phyloP scores from a whole-genome alignment of 108 stramenopile genomes.

The Nitzschia palea region DNA sequence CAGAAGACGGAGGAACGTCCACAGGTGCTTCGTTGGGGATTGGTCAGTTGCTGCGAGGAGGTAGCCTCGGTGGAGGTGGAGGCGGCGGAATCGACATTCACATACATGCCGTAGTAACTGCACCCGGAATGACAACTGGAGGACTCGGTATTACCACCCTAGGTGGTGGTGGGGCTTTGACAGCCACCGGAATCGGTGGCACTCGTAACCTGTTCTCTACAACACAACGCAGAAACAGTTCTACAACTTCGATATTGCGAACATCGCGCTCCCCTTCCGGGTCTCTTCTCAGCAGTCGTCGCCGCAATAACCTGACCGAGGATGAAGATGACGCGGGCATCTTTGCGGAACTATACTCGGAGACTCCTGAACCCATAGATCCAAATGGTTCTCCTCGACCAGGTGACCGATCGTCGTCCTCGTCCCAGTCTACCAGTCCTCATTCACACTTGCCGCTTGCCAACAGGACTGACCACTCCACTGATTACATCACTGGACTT shows the following conservation, averaged over 20 bases:
- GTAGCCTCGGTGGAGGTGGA: conserved; percentile 25
- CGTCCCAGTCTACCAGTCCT: not conserved
- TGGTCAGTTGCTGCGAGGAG: conserved; percentile 37
- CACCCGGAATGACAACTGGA: conserved; percentile 46
- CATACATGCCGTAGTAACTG: conserved; percentile 87
- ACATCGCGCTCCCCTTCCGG: not conserved
- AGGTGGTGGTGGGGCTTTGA: conserved; percentile 8
- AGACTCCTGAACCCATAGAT: conserved; percentile 69
- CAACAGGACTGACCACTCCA: not conserved
- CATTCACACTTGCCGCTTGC: not conserved
- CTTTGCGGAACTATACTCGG: conserved; percentile 82
- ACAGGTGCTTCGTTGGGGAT: conserved; percentile 23
- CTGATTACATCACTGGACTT: not conserved
- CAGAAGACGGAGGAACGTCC: conserved; percentile 22
- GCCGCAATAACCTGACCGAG: not conserved
- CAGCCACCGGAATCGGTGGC: conserved; percentile 1
- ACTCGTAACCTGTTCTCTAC: conserved; percentile 12
- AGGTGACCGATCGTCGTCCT: not conserved
- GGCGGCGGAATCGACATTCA: conserved; percentile 87
- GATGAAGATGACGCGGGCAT: conserved; percentile 55
- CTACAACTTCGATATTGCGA: conserved; percentile 3
- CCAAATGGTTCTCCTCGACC: conserved; percentile 34
- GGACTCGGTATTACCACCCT: conserved; percentile 24
- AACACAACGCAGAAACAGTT: not conserved
- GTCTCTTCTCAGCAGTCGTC: not conserved